Percentiles rank a stretch among this genome's conserved stretches.
Conservation (phyloP, 176 grass and related monocot genomes). For the Oryza glaberrima region DNA sequence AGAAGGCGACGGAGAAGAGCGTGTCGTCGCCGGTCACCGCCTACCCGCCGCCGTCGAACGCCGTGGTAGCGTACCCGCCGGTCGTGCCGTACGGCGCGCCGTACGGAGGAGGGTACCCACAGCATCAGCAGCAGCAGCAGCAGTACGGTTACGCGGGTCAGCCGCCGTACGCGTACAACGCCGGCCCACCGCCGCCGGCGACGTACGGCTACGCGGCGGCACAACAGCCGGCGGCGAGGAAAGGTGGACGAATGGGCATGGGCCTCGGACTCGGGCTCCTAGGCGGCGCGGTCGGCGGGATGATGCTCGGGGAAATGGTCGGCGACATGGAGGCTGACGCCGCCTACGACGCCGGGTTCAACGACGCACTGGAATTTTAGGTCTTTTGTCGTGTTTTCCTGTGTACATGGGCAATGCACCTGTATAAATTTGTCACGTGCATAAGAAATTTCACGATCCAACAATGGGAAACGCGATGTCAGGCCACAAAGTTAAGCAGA, state of each 20-base stretch:
- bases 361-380: constrained; percentile 38
- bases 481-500: too few species aligned
- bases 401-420: neutral
- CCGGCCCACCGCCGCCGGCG: neutral
- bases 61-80: neutral
- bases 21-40: neutral
- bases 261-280: constrained; percentile 47
- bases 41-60: constrained; percentile 30
- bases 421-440: constrained; percentile 31
- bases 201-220: constrained; percentile 45
- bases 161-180: constrained; percentile 49
- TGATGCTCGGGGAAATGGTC: constrained; percentile 43
- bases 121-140: neutral
- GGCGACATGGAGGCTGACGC: constrained; percentile 24
- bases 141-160: constrained; percentile 19
- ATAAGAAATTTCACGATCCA: neutral
- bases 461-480: neutral
- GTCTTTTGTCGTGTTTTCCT: neutral
- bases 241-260: constrained; percentile 18
- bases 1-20: neutral
- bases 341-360: constrained; percentile 41
- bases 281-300: constrained; percentile 40
- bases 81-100: constrained; percentile 30
- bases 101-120: constrained; percentile 33
- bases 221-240: neutral